Evolutionary conservation across 495 filamentous ascomycete genomes (phyloP), one percentile per base, ranked within the genome.

Genomic region (Penicillium roqueforti): DNA sequence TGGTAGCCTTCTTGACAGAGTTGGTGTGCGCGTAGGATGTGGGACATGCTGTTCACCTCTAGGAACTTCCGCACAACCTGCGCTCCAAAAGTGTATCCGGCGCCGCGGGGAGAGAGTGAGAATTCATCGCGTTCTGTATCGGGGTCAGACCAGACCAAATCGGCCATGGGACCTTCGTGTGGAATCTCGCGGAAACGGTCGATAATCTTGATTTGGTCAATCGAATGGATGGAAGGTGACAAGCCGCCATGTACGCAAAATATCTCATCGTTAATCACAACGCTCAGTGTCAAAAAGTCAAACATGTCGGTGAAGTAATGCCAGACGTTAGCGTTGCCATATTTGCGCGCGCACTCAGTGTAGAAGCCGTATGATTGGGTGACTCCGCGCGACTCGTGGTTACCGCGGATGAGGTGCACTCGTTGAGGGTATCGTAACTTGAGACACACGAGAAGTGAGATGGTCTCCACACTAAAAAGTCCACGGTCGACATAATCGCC

Each of bases 261-360:
- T 59, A 98, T 97, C 68, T 97, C 88, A 69, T 98, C 86, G 72
- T 97, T 93, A 66, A 98, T 97, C 54, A 98, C 93, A 34, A 97
- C 95, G 57, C 88, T 93, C 41, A 98, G 75, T 3, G 92, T 96
- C 48, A 98, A 80, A 66, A 92, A 98, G 74, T 98, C 93, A 72
- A 98, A 98, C 92, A 98, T 97, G 73, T 98, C 93, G 47, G 93
- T 98, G 63, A 98, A 98, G 70, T 97, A 92, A 67, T 97, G 95
- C 93, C 93, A 98, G 9, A 98, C 95, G 57, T 93, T 96, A 29
- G 93, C 90, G 70, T 93, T 96, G 54, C 92, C 92, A 70, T 98
- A 98, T 69, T 98, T 98, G 49, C 93, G 86, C 13, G 87, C 89
- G 69, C 93, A 98, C 68, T 98, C 93, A 3, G 93, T 98, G 64